A percentile compares a stretch with the other conserved stretches of the same genome.
Conservation (phyloP, 116 monocot genomes). For the Thalassia testudinum region DNA sequence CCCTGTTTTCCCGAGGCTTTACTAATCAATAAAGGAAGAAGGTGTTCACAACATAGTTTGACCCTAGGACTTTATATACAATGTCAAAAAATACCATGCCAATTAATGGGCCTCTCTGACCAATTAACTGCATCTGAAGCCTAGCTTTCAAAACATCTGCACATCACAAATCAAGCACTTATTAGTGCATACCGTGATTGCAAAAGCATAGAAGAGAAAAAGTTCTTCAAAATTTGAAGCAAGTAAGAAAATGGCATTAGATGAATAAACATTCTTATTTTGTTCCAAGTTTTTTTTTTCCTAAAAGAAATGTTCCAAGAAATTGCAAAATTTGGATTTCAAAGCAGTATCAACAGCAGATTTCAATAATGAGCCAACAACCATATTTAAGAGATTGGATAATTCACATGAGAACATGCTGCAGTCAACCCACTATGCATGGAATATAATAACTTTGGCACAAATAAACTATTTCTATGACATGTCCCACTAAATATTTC, state of each 20-base stretch:
- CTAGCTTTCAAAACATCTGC: constrained; percentile 97
- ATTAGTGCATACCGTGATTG: background rate
- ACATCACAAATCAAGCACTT: constrained; percentile 1
- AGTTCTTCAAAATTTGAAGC: background rate
- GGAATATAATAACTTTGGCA: too few species aligned
- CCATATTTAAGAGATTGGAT: too few species aligned
- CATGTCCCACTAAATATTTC: too few species aligned
- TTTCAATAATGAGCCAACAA: too few species aligned
- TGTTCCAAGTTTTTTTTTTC: too few species aligned
- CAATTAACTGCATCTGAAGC: constrained; percentile 95
- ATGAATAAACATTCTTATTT: background rate
- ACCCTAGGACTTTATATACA: background rate
- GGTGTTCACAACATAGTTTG: background rate
- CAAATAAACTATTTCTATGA: too few species aligned
- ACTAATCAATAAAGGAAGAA: background rate
- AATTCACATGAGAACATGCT: too few species aligned
- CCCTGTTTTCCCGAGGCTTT: constrained; percentile 24
- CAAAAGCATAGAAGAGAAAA: too few species aligned
- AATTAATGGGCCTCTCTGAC: constrained; percentile 65
- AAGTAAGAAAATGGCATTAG: background rate
- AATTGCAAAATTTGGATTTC: too few species aligned
- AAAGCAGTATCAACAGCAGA: too few species aligned
- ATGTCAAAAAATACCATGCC: constrained; percentile 58
- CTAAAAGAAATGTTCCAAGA: too few species aligned
- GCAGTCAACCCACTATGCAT: too few species aligned